Evolutionary conservation across 2,329 filamentous ascomycete species (phyloP).

Genomic region (Ascochyta clinopodiicola): DNA sequence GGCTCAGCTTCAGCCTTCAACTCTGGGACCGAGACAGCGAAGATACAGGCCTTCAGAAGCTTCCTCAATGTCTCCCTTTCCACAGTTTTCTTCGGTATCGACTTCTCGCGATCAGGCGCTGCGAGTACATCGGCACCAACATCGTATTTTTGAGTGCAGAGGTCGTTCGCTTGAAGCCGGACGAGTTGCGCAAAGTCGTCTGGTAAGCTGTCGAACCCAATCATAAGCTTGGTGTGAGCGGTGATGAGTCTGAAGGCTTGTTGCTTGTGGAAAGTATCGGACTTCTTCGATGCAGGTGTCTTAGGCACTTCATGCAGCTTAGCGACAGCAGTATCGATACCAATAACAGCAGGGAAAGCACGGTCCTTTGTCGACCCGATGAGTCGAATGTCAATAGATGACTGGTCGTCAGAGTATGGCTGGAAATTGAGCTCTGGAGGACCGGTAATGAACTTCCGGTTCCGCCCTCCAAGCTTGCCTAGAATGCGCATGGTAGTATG

Average conservation of each 20-base stretch:
- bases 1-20: constrained; percentile 77
- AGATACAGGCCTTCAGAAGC: constrained; percentile 86
- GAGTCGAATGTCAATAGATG: constrained; percentile 86
- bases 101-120: constrained; percentile 78
- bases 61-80: constrained; percentile 85
- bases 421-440: constrained; percentile 84
- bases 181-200: constrained; percentile 87
- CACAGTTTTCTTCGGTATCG: constrained; percentile 82
- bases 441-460: constrained; percentile 92
- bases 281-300: constrained; percentile 63
- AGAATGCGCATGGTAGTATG: constrained; percentile 98
- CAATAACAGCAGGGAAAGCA: constrained; percentile 84
- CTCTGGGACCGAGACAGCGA: constrained; percentile 80
- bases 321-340: constrained; percentile 85
- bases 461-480: constrained; percentile 93
- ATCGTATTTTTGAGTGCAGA: constrained; percentile 75
- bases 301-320: constrained; percentile 85
- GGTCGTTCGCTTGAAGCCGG: constrained; percentile 86
- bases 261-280: constrained; percentile 88
- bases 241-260: constrained; percentile 89
- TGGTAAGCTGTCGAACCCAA: constrained; percentile 85
- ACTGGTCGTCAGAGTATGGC: constrained; percentile 82
- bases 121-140: constrained; percentile 74
- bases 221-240: constrained; percentile 86
- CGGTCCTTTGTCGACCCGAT: constrained; percentile 89